Evolutionary conservation across 257 asterid genomes (phyloP).

Genomic region (Solanum okadae): DNA sequence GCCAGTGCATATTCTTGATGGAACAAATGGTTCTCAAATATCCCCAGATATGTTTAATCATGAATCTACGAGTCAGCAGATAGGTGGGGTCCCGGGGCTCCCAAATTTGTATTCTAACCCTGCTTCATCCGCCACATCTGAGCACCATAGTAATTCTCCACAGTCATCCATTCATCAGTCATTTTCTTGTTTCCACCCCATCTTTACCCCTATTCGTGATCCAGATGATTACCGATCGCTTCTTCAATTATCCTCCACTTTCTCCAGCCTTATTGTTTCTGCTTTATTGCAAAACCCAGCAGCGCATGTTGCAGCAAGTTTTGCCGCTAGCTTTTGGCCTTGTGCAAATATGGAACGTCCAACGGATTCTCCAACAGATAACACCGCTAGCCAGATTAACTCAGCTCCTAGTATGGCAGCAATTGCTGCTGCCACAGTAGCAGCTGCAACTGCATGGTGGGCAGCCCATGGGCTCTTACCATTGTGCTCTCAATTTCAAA

Average conservation of each 20-base stretch:
- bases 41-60: constrained; percentile 22
- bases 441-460: constrained; percentile 99
- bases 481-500: constrained; percentile 63
- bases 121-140: constrained; percentile 39
- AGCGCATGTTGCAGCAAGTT: constrained; percentile 90
- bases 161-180: constrained; percentile 49
- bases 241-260: constrained; percentile 52
- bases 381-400: constrained; percentile 22
- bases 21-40: constrained; percentile 28
- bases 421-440: constrained; percentile 91
- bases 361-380: constrained; percentile 21
- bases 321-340: constrained; percentile 77
- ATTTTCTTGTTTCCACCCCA: constrained; percentile 55
- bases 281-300: constrained; percentile 77
- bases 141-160: constrained; percentile 38
- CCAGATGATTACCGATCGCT: constrained; percentile 56
- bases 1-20: constrained; percentile 87
- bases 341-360: constrained; percentile 37
- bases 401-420: constrained; percentile 63
- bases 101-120: constrained; percentile 36
- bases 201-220: constrained; percentile 42
- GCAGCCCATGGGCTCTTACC: constrained; percentile 93
- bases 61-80: constrained; percentile 33
- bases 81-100: constrained; percentile 32
- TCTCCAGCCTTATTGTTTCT: constrained; percentile 74